Evolutionary conservation across 129 eudicot genomes (phyloP).

Genomic region (Daucus carota): DNA sequence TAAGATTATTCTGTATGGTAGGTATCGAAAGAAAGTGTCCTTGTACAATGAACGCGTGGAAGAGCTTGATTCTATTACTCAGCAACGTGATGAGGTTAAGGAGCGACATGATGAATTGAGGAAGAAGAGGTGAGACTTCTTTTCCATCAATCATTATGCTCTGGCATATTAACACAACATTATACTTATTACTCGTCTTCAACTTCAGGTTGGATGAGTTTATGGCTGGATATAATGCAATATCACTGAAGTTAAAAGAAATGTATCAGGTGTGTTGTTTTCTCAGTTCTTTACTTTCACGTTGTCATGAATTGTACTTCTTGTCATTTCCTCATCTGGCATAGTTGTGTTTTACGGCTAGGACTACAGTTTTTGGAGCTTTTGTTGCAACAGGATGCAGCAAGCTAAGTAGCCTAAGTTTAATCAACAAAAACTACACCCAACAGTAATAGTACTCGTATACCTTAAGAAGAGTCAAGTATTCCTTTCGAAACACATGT

Average conservation of each 20-base stretch:
- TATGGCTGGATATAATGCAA: conserved; percentile 95
- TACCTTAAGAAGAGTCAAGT: not conserved
- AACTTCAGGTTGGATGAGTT: conserved; percentile 86
- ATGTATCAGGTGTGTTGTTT: conserved; percentile 78
- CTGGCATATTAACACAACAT: not conserved
- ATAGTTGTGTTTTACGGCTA: not conserved
- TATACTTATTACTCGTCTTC: not conserved
- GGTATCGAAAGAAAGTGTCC: conserved; percentile 69
- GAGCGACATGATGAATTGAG: conserved; percentile 90
- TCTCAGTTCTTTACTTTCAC: not conserved
- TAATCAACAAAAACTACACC: not conserved
- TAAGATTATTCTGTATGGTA: conserved; percentile 16
- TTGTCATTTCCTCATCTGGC: not conserved
- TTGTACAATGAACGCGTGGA: conserved; percentile 78
- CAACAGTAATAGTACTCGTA: not conserved
- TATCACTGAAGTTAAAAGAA: conserved; percentile 86
- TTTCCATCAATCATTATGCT: not conserved
- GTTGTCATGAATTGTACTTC: not conserved
- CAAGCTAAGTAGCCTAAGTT: not conserved
- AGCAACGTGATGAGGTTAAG: conserved; percentile 74
- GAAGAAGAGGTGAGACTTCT: conserved; percentile 70
- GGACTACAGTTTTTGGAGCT: not conserved
- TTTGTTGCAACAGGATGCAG: not conserved
- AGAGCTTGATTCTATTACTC: conserved; percentile 76
- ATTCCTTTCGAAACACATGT: not conserved